These are phyloP conservation scores for Naganishia friedmannii DNA, from an alignment of 768 basidiomycete species.

Conservation along the genomic window DNA sequence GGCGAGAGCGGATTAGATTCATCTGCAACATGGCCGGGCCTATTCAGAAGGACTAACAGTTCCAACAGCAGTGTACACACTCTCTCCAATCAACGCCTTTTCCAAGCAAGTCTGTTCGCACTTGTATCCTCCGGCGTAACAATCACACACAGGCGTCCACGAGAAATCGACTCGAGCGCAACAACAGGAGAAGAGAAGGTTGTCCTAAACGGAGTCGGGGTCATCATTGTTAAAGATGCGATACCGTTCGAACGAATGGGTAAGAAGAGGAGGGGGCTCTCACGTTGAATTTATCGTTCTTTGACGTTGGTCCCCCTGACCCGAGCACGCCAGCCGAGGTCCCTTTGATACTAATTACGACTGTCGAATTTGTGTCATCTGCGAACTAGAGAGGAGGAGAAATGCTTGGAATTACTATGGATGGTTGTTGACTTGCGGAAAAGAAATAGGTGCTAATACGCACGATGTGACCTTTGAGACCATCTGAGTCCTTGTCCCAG, in stretches of 20 bases:
- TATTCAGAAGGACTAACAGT: slow-evolving; percentile 58
- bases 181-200: slow-evolving; percentile 90
- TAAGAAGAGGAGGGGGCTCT: slow-evolving; percentile 12
- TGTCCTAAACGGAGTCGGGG: slow-evolving; percentile 58
- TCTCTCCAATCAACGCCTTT: slow-evolving; percentile 70
- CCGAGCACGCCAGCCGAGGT: slow-evolving; percentile 73
- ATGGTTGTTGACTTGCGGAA: slow-evolving; percentile 55
- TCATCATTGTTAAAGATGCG: too few species aligned
- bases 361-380: slow-evolving; percentile 64
- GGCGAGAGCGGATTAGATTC: neutral
- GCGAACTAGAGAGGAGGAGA: slow-evolving; percentile 40
- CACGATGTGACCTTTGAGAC: slow-evolving; percentile 87
- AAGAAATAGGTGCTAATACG: slow-evolving; percentile 60
- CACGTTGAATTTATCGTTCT: slow-evolving; percentile 81
- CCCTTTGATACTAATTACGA: slow-evolving; percentile 87
- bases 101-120: slow-evolving; percentile 82
- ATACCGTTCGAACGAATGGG: too few species aligned
- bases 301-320: slow-evolving; percentile 73
- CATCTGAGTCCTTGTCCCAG: slow-evolving; percentile 85
- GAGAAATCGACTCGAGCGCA: slow-evolving; percentile 92
- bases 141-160: slow-evolving; percentile 89
- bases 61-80: slow-evolving; percentile 82
- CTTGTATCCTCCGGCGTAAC: slow-evolving; percentile 68
- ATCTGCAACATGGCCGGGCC: neutral
- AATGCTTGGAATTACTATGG: neutral